phyloP scores from a whole-genome alignment of 2,329 filamentous ascomycete genomes.

The Biscogniauxia sp. region DNA sequence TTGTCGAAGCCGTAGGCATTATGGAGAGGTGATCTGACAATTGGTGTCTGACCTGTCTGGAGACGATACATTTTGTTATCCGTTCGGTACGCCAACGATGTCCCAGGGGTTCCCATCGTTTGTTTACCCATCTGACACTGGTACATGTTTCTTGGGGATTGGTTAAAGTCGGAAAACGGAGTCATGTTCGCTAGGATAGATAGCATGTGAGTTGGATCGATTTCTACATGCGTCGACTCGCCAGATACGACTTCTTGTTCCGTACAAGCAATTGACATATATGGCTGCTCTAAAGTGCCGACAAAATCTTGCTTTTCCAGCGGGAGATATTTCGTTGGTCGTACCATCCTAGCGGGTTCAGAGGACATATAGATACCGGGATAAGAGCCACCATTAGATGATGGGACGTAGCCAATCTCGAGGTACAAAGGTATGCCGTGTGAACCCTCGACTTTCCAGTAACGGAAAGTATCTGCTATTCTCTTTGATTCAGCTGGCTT shows the following conservation, averaged over 20 bases:
- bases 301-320: conserved; percentile 84
- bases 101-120: conserved; percentile 94
- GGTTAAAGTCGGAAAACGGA: conserved; percentile 97
- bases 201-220: conserved; percentile 91
- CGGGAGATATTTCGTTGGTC: conserved; percentile 89
- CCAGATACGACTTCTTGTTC: conserved; percentile 84
- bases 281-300: conserved; percentile 92
- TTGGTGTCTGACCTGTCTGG: conserved; percentile 92
- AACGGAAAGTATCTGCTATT: conserved; percentile 82
- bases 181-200: conserved; percentile 99
- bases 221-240: conserved; percentile 89
- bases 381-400: conserved; percentile 88
- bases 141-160: conserved; percentile 98
- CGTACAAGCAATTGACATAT: conserved; percentile 96
- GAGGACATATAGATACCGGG: conserved; percentile 95
- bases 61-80: conserved; percentile 97
- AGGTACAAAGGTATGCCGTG: conserved; percentile 78
- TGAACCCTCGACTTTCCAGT: conserved; percentile 91
- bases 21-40: conserved; percentile 88
- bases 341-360: conserved; percentile 78
- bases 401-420: conserved; percentile 88
- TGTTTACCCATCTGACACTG: conserved; percentile 99
- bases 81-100: conserved; percentile 79
- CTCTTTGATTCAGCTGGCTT: conserved; percentile 76
- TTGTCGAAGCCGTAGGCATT: conserved; percentile 97